Evolutionary conservation across 2,329 filamentous ascomycete species (phyloP).

Genomic region (Ceratocystis cubensis): DNA sequence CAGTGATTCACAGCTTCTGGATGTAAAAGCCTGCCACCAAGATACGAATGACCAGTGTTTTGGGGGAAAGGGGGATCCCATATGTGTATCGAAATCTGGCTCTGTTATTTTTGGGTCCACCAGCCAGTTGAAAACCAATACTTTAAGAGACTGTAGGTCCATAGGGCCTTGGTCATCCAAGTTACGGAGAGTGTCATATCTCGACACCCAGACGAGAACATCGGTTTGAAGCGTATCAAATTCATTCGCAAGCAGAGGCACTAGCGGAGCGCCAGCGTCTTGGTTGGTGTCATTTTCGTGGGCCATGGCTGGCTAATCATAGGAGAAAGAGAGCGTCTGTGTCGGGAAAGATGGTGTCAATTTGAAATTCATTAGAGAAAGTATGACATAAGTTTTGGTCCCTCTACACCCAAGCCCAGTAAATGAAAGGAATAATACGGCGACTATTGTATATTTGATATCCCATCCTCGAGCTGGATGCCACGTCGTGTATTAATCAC

Average conservation of each 20-base stretch:
- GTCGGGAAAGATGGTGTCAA: too few relatives aligned
- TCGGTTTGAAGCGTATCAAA: background rate
- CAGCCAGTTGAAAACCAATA: background rate
- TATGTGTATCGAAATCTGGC: background rate
- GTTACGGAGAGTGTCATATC: background rate
- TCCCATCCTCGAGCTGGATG: background rate
- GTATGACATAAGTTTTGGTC: too few relatives aligned
- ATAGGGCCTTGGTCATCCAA: background rate
- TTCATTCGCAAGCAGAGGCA: background rate
- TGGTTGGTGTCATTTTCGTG: background rate
- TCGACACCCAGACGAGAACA: background rate
- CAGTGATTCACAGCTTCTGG: background rate
- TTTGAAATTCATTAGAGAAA: too few relatives aligned
- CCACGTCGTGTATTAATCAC: background rate
- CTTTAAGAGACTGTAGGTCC: background rate
- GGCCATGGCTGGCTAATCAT: background rate
- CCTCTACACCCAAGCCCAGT: too few relatives aligned
- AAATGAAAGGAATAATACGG: too few relatives aligned
- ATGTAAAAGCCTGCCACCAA: background rate
- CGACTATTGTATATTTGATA: too few relatives aligned
- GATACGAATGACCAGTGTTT: background rate
- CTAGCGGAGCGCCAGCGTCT: background rate
- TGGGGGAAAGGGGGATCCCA: background rate
- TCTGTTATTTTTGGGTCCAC: background rate
- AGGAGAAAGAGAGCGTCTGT: too few relatives aligned